A percentile compares a stretch with the other conserved stretches of the same genome.
Evolutionary conservation across 177 flowering plant genomes (phyloP).

Genomic region (Vitis hybrid): DNA sequence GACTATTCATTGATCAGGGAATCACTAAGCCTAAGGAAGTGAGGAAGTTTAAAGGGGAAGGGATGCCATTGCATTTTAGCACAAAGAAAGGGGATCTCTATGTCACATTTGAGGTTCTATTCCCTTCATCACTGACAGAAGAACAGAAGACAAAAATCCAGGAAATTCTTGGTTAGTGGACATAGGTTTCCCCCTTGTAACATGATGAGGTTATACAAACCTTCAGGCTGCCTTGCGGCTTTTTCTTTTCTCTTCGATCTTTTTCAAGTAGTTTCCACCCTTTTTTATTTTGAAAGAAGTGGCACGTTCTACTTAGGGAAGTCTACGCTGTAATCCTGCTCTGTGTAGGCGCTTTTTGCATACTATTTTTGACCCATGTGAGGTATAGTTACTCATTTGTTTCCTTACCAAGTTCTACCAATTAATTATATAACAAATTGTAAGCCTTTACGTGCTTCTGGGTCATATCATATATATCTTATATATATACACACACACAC

Average conservation of each 20-base stretch:
- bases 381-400: not conserved
- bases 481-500: no score
- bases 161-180: conserved; percentile 55
- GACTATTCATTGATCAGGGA: conserved; percentile 44
- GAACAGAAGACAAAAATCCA: conserved; percentile 86
- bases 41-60: conserved; percentile 90
- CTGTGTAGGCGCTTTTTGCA: conserved; percentile 1
- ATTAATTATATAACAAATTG: no score
- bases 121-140: conserved; percentile 82
- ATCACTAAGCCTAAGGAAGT: conserved; percentile 95
- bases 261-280: not conserved
- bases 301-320: not conserved
- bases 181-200: conserved; percentile 28
- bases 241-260: no score
- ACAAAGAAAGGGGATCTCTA: conserved; percentile 88
- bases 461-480: no score
- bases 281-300: not conserved
- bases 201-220: conserved; percentile 17
- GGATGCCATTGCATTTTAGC: conserved; percentile 92
- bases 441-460: no score
- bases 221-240: conserved; percentile 4
- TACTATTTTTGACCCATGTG: not conserved
- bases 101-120: conserved; percentile 84
- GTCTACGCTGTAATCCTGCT: not conserved
- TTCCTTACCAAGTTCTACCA: not conserved